Base-by-base conservation (phyloP, 2,329 filamentous ascomycete species). In the Cytospora mali region DNA sequence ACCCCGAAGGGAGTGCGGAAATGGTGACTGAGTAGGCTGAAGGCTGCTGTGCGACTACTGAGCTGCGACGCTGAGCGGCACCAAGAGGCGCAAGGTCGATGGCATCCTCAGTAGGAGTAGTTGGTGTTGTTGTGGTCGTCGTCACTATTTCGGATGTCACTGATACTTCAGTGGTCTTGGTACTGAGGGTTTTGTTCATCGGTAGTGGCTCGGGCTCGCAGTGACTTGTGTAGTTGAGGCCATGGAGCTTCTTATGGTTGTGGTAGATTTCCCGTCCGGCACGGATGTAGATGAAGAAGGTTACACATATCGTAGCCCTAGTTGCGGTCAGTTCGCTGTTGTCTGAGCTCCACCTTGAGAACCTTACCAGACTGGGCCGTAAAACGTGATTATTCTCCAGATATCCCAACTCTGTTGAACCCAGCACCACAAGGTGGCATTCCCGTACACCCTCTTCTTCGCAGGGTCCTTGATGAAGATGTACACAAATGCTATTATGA, bases 351-450 rank as follows among this genome's bases (percentile, higher is more conserved):
- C 9, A 29, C 6, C n/a, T 33, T n/a, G 14, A 1, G 10, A 5
- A 6, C 68, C 79, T 72, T 73, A 89, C 88, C 88, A 91, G 62
- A 90, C 81, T 6, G 88, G 88, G 0, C 79, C 88, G 69, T 95
- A 96, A 72, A 93, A 94, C 29, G 86, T 83, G 3, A 85, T 84
- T 62, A 95, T 87, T 46, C 91, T 88, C 74, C 91, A 85, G 62
- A 88, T 82, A 61, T 91, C 88, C 84, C 88, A 93, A 5, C 84
- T 75, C 2, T 77, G 71, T 2, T 81, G 77, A 21, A 95, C 81
- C 91, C 91, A 95, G 72, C 92, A 96, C 92, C 91, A 96, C 25
- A 95, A 75, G 1, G 84, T 85, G 29, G 91, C 91, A 68, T 90
- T 82, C 1, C 91, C 91, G 71, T 93, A 93, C 58, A 94, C 82